These are phyloP conservation scores for Aspergillus terreus DNA, from an alignment of 2,329 filamentous ascomycete genomes.

Conservation along the genomic window DNA sequence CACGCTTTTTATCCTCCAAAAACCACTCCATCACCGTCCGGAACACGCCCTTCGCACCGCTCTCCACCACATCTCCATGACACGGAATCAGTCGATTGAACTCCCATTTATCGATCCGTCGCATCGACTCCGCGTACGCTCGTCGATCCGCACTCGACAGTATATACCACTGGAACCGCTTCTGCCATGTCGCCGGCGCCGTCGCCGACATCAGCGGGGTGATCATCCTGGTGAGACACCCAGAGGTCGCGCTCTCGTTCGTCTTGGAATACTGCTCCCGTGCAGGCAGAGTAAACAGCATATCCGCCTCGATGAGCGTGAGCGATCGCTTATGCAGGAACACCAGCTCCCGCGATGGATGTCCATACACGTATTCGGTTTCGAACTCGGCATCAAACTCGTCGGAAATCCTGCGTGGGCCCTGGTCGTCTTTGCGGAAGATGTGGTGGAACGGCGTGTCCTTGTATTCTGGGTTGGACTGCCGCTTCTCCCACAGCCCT, in stretches of 20 bases:
- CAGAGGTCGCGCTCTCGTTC: constrained; percentile 52
- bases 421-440: constrained; percentile 57
- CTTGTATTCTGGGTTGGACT: constrained; percentile 53
- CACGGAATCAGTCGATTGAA: constrained; percentile 85
- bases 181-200: constrained; percentile 67
- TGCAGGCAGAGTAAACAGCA: constrained; percentile 87
- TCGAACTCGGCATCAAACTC: constrained; percentile 88
- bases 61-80: constrained; percentile 85
- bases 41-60: constrained; percentile 69
- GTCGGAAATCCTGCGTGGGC: constrained; percentile 55
- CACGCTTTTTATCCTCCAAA: constrained; percentile 44
- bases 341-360: constrained; percentile 83
- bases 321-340: constrained; percentile 76
- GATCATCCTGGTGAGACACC: constrained; percentile 58
- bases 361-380: constrained; percentile 74
- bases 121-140: constrained; percentile 67
- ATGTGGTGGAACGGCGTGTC: constrained; percentile 64
- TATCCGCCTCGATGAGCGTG: constrained; percentile 81
- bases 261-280: constrained; percentile 73
- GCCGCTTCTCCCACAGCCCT: constrained; percentile 78
- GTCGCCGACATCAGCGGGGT: constrained; percentile 52
- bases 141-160: constrained; percentile 58
- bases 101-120: constrained; percentile 72
- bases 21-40: constrained; percentile 81
- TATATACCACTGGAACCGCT: constrained; percentile 78